Conservation (phyloP, 768 basidiomycete genomes). For the Astraeus odoratus region DNA sequence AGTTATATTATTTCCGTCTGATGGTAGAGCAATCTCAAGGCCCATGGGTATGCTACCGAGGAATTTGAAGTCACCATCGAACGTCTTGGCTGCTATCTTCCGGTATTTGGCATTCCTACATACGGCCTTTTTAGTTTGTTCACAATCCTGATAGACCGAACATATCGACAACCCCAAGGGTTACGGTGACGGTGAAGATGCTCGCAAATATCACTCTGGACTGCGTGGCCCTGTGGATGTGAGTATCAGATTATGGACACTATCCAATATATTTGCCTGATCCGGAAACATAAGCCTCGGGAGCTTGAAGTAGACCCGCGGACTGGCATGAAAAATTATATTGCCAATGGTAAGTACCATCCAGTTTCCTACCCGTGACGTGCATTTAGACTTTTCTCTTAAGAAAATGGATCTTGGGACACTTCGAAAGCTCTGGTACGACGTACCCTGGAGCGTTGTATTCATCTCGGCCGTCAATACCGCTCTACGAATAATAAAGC, state of each 20-base stretch:
- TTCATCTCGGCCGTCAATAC: slow-evolving; percentile 66
- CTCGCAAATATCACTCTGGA: slow-evolving; percentile 65
- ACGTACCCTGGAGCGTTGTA: slow-evolving; percentile 68
- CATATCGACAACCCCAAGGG: slow-evolving; percentile 94
- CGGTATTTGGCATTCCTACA: slow-evolving; percentile 32
- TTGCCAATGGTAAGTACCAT: slow-evolving; percentile 59
- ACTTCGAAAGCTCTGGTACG: slow-evolving; percentile 78
- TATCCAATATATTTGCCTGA: neutral
- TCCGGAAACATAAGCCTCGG: slow-evolving; percentile 39
- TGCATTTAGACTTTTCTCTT: neutral
- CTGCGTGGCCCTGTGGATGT: slow-evolving; percentile 82
- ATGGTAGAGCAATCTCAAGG: slow-evolving; percentile 31
- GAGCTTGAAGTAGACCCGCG: slow-evolving; percentile 81
- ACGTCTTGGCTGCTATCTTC: slow-evolving; percentile 79
- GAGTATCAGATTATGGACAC: slow-evolving; percentile 3
- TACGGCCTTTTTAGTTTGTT: neutral
- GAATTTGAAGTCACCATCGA: slow-evolving; percentile 85
- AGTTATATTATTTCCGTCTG: slow-evolving; percentile 15
- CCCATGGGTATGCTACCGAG: slow-evolving; percentile 72
- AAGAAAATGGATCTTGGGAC: slow-evolving; percentile 76
- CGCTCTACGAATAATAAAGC: slow-evolving; percentile 50
- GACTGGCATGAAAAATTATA: slow-evolving; percentile 95
- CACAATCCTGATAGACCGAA: slow-evolving; percentile 44
- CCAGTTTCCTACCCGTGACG: too few relatives aligned
- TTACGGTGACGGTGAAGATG: slow-evolving; percentile 79